Base-by-base conservation (phyloP, 2,329 filamentous ascomycete species). In the Phialophora verrucosa region DNA sequence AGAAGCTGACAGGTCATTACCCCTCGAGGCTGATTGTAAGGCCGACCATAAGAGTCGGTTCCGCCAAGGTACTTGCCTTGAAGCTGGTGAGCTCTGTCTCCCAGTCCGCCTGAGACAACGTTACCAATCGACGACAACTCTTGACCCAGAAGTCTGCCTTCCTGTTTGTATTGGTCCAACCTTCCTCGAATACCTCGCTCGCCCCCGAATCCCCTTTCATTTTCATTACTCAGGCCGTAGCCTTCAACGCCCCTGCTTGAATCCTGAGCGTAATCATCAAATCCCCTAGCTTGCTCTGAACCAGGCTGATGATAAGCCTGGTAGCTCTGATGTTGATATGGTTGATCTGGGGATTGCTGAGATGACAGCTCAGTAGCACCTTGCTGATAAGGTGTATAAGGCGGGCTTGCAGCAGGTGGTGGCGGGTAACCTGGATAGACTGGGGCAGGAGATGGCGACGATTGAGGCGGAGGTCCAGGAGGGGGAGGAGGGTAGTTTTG, bases 41-140 rank as follows among this genome's bases (percentile, higher is more conserved):
- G 67, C 31, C 66, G 67, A 12, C 72, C 71, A 61, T 63, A 65
- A 38, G 58, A 49, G 32, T 68, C 69, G 3, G 65, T 65, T n/a
- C 58, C 69, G 7, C 67, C 66, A 44, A 68, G 61, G 59, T 71
- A 66, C 53, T 69, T 72, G 58, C 67, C 66, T 59, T 69, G 63
- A 47, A 81, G 80, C 29, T 79, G 79, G 64, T 81, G 79, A 11
- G 81, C 77, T 64, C 80, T 80, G 17, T 77, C 77, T 0, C 78
- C 78, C 14, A 81, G 68, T 62, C 79, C 77, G 23, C 76, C 75
- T 50, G 79, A 78, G 42, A 82, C 74, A 12, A 73, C 71, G 62
- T 76, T 77, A 17, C 78, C 75, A 61, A 80, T 78, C 17, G 75
- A 73, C 10, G 74, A 75, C 54, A 82, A 64, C 38, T 81, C 77